Evolutionary conservation across 768 basidiomycete genomes (phyloP).

Genomic region (Grammothele lineata): DNA sequence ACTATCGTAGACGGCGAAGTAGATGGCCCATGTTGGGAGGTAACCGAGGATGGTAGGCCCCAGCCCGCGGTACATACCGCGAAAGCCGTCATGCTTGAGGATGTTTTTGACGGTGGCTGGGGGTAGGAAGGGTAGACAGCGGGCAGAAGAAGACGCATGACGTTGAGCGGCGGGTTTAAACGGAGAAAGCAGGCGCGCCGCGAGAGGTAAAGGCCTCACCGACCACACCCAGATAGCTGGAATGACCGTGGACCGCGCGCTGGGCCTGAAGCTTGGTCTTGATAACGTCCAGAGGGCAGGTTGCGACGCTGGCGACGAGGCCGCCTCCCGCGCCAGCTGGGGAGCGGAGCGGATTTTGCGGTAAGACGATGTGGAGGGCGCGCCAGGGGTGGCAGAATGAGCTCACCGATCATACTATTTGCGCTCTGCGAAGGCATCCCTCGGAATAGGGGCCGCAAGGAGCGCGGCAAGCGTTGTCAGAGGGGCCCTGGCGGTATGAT

Average conservation of each 20-base stretch:
- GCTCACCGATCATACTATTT: constrained; percentile 79
- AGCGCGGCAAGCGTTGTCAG: constrained; percentile 8
- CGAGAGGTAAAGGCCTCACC: constrained; percentile 41
- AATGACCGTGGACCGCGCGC: constrained; percentile 59
- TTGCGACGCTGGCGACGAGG: constrained; percentile 86
- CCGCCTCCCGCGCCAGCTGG: constrained; percentile 94
- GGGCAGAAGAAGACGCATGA: constrained; percentile 12
- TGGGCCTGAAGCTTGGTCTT: constrained; percentile 99
- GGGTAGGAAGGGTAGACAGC: not conserved
- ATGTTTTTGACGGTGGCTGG: constrained; percentile 56
- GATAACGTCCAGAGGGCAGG: constrained; percentile 96
- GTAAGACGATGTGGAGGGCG: constrained; percentile 1
- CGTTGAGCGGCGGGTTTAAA: constrained; percentile 17
- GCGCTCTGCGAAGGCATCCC: constrained; percentile 62
- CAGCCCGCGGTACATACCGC: constrained; percentile 93
- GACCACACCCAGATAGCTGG: constrained; percentile 71
- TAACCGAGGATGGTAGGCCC: constrained; percentile 96
- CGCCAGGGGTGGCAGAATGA: not conserved
- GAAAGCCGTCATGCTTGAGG: constrained; percentile 63
- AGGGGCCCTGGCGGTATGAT: constrained; percentile 6
- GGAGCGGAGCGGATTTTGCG: not conserved
- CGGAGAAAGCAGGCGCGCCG: constrained; percentile 8
- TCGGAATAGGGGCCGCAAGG: constrained; percentile 62
- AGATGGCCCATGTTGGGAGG: constrained; percentile 98
- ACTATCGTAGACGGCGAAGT: constrained; percentile 96